Percentiles rank a stretch among this genome's conserved stretches.
Conservation (phyloP, 2,329 filamentous ascomycete genomes). For the Fusarium sp. region DNA sequence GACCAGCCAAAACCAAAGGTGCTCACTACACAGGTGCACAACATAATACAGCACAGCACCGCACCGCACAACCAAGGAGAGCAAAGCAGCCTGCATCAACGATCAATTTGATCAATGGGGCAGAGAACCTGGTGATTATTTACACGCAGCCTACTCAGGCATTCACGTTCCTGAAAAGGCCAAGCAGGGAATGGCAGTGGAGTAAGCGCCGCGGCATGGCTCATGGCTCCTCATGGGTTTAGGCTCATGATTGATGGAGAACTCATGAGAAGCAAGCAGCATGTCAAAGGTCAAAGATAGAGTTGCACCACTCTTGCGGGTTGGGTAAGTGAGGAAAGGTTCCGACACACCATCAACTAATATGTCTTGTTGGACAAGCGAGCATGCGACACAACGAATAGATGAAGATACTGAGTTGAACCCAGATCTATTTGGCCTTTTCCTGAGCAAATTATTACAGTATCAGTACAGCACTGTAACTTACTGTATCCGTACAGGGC, state of each 20-base stretch:
- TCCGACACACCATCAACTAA: conserved; percentile 18
- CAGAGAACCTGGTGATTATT: conserved; percentile 25
- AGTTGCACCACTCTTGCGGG: conserved; percentile 31
- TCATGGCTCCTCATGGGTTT: conserved; percentile 34
- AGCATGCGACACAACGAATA: conserved; percentile 16
- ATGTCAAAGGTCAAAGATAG: conserved; percentile 12
- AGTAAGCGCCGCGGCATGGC: conserved; percentile 30
- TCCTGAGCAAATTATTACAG: conserved; percentile 4
- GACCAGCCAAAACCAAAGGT: conserved; percentile 28
- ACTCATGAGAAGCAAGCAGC: conserved; percentile 27
- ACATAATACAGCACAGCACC: conserved; percentile 3
- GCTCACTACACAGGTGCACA: conserved; percentile 20
- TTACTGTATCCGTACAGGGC: conserved; percentile 18
- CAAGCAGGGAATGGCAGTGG: conserved; percentile 43
- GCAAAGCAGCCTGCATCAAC: conserved; percentile 12
- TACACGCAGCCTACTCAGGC: conserved; percentile 33
- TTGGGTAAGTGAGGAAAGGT: conserved; percentile 23
- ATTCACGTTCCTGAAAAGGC: conserved; percentile 41
- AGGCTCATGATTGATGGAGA: conserved; percentile 21
- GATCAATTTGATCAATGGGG: conserved; percentile 1
- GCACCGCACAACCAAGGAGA: no score
- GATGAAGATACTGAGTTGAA: conserved; percentile 9
- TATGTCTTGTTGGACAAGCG: conserved; percentile 17
- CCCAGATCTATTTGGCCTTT: conserved; percentile 12
- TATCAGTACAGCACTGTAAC: conserved; percentile 13